Conservation (phyloP, 1,284 basidiomycete genomes). For the Rhodotorula mucilaginosa region DNA sequence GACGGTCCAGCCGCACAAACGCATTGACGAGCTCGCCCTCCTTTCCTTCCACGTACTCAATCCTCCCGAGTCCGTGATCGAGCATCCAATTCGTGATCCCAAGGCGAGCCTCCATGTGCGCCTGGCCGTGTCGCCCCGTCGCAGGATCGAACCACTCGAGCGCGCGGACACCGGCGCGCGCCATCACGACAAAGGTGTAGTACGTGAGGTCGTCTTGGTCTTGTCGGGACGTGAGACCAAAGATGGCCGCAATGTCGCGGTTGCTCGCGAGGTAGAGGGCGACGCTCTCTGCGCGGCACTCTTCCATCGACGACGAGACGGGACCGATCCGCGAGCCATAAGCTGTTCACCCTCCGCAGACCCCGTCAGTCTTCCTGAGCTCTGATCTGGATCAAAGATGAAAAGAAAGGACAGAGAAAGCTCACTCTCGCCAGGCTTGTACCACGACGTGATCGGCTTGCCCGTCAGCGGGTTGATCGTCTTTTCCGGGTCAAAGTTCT, state of each 20-base stretch:
- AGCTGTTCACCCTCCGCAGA: not conserved
- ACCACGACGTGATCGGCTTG: constrained; percentile 75
- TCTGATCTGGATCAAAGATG: not conserved
- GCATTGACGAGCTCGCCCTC: constrained; percentile 64
- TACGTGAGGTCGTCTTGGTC: constrained; percentile 69
- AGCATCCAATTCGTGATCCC: constrained; percentile 77
- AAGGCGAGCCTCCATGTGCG: constrained; percentile 62
- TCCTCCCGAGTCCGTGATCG: constrained; percentile 63
- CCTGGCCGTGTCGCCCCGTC: constrained; percentile 78
- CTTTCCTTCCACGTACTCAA: constrained; percentile 61
- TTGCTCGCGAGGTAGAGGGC: constrained; percentile 71
- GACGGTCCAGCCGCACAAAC: constrained; percentile 68
- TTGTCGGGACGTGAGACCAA: constrained; percentile 70
- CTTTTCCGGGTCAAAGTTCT: constrained; percentile 72
- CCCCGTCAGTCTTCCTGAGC: not conserved
- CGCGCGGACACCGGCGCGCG: constrained; percentile 63
- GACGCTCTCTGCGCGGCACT: constrained; percentile 79
- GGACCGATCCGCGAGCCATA: constrained; percentile 70
- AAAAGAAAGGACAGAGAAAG: not conserved
- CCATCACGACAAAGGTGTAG: constrained; percentile 77
- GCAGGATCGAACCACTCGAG: constrained; percentile 78
- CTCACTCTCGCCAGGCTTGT: constrained; percentile 54
- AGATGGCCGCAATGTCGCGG: constrained; percentile 68
- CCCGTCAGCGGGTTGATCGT: constrained; percentile 79
- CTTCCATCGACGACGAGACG: constrained; percentile 58